Conservation (phyloP, 1,284 basidiomycete genomes). For the Sporisorium graminicola region DNA sequence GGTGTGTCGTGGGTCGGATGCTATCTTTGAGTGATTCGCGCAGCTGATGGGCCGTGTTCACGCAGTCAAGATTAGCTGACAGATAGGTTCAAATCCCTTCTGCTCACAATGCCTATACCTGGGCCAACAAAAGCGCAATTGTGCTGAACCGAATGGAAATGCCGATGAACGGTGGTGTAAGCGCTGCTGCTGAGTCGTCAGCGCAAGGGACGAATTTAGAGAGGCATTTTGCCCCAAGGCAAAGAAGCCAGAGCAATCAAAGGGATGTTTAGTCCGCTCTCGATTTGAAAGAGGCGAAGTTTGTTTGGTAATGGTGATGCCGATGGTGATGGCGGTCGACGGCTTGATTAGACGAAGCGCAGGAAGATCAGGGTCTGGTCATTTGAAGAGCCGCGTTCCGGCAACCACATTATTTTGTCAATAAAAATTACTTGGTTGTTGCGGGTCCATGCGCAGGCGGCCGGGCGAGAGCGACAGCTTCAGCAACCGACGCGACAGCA, state of each 20-base stretch:
- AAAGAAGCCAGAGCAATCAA: neutral
- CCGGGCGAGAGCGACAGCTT: neutral
- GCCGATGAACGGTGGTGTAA: neutral
- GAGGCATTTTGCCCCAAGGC: neutral
- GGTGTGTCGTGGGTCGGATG: neutral
- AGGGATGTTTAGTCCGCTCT: neutral
- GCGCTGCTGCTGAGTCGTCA: neutral
- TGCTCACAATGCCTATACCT: neutral
- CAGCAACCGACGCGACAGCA: conserved; percentile 3
- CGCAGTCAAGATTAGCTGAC: neutral
- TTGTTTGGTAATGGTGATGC: neutral
- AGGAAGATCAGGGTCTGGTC: conserved; percentile 9
- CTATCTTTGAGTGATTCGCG: too few relatives aligned
- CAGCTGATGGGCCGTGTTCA: neutral
- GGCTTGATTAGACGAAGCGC: neutral
- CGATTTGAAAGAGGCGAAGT: neutral
- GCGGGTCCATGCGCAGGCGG: neutral
- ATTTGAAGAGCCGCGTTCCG: neutral
- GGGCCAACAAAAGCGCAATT: neutral
- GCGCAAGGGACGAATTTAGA: neutral
- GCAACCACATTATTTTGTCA: conserved; percentile 5
- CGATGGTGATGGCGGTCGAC: neutral
- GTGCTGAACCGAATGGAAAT: neutral
- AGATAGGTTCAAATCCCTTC: too few relatives aligned
- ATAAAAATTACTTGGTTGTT: too few relatives aligned